Conservation (phyloP, 73 alveolate genomes). For the Symbiodinium pilosum region DNA sequence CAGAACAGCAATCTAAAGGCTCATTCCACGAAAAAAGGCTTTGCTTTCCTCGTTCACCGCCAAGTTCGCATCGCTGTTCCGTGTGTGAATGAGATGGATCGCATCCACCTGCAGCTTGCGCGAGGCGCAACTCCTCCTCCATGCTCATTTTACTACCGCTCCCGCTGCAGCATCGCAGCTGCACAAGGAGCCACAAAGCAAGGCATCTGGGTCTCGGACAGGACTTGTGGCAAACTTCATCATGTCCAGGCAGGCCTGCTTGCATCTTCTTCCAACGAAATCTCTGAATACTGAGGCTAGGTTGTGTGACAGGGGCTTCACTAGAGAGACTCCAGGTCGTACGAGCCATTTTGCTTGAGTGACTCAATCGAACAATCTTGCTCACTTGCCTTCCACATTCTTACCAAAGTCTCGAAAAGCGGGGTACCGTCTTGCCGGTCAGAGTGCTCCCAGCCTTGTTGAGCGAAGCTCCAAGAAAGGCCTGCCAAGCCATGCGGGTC, state of each 20-base stretch:
- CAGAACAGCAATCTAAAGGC: no score
- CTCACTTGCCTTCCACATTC: no score
- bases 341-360: no score
- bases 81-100: neutral
- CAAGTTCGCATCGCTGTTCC: neutral
- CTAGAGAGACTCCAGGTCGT: neutral
- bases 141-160: no score
- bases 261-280: no score
- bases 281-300: neutral
- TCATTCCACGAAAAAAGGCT: neutral
- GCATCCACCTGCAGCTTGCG: neutral
- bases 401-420: no score
- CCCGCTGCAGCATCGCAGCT: no score
- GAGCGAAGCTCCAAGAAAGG: neutral
- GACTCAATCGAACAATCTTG: no score
- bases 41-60: neutral
- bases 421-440: no score
- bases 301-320: neutral
- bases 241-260: slow-evolving; percentile 6
- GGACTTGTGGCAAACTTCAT: slow-evolving; percentile 10
- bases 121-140: neutral
- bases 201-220: neutral
- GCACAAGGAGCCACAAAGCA: neutral
- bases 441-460: no score
- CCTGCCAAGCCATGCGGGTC: neutral